Evolutionary conservation across 768 basidiomycete species (phyloP).

Genomic region (Podaxis sp.): DNA sequence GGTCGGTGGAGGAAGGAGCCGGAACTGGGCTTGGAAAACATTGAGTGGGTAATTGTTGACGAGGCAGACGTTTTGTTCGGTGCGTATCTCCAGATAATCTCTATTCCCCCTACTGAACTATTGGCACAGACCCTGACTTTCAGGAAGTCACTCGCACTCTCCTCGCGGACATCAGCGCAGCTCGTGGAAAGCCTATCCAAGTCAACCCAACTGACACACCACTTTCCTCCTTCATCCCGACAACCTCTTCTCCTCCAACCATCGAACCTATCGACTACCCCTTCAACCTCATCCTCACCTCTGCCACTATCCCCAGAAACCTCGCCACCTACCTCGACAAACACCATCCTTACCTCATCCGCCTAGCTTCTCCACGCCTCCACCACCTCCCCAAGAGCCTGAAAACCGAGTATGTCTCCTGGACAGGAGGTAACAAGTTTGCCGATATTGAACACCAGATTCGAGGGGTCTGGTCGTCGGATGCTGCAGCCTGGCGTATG

Average conservation of each 20-base stretch:
- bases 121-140: conserved; percentile 70
- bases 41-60: conserved; percentile 90
- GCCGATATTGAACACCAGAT: conserved; percentile 77
- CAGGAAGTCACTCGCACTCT: conserved; percentile 65
- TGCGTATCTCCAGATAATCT: conserved; percentile 26
- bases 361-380: conserved; percentile 76
- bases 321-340: conserved; percentile 60
- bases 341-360: conserved; percentile 57
- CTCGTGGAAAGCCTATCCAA: conserved; percentile 46
- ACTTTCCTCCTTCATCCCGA: conserved; percentile 18
- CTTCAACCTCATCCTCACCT: conserved; percentile 77
- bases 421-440: conserved; percentile 77
- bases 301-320: conserved; percentile 82
- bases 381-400: conserved; percentile 74
- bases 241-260: conserved; percentile 10
- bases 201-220: conserved; percentile 16
- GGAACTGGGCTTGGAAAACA: conserved; percentile 57
- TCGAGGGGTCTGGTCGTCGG: conserved; percentile 70
- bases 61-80: conserved; percentile 91
- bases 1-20: conserved; percentile 40
- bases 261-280: conserved; percentile 49
- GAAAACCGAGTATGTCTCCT: conserved; percentile 66
- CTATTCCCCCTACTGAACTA: background rate
- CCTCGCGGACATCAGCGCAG: conserved; percentile 64
- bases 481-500: conserved; percentile 31